These are phyloP conservation scores for Penicillium egyptiacum DNA, from an alignment of 495 filamentous ascomycete species.

Conservation along the genomic window DNA sequence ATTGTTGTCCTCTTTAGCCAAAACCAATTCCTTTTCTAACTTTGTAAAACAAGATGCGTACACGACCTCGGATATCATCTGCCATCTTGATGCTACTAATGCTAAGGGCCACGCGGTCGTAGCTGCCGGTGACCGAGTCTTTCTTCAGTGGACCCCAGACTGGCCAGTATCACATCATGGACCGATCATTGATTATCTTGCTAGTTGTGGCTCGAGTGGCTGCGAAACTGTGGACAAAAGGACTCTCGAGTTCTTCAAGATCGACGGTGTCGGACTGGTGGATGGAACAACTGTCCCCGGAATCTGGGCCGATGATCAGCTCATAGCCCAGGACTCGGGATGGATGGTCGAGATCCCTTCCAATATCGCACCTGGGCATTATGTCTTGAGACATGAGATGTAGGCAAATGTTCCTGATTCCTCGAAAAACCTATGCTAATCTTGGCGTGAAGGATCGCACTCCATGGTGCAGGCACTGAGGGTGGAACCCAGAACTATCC, in stretches of 20 bases:
- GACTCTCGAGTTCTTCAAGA: constrained; percentile 71
- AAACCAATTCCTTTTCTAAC: neutral
- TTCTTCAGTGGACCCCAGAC: constrained; percentile 57
- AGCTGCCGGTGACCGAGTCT: constrained; percentile 53
- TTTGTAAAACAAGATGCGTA: constrained; percentile 41
- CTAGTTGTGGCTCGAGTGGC: constrained; percentile 62
- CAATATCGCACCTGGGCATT: constrained; percentile 64
- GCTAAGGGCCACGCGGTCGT: constrained; percentile 54
- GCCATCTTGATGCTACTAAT: constrained; percentile 58
- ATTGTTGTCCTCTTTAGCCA: neutral
- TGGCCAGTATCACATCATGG: constrained; percentile 70
- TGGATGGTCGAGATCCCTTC: constrained; percentile 67
- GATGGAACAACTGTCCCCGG: constrained; percentile 49
- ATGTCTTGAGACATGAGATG: constrained; percentile 70
- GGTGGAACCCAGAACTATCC: constrained; percentile 75
- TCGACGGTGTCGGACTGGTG: constrained; percentile 60
- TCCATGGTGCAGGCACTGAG: constrained; percentile 56
- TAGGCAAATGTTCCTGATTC: neutral
- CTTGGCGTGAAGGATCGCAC: constrained; percentile 56
- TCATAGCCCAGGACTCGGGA: constrained; percentile 62
- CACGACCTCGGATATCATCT: constrained; percentile 61
- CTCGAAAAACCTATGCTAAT: neutral
- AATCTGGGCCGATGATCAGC: constrained; percentile 62
- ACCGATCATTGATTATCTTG: constrained; percentile 72
- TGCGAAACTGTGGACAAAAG: constrained; percentile 64